Evolutionary conservation across 2,329 filamentous ascomycete species (phyloP), one percentile per base, ranked within the genome.

Genomic region (Diaporthe ilicicola): DNA sequence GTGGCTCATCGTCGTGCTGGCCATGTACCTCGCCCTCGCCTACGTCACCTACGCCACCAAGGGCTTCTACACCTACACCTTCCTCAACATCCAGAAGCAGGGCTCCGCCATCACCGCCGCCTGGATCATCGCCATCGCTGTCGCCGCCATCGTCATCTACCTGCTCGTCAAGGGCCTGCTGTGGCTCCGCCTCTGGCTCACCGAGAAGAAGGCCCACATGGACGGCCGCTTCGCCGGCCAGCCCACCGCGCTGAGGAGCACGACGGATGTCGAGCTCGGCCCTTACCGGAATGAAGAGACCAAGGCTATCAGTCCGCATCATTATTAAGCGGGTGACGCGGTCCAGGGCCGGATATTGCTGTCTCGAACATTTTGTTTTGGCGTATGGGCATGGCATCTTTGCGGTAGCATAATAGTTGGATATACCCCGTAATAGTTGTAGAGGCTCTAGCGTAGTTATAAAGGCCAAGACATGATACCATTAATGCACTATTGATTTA

Each of bases 61-160:
- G 79, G 88, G 88, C 3, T 93, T 92, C 78, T 97, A 95, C 79
- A 87, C 92, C 0, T 97, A 97, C 82, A 79, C 77, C 70, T 97
- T 97, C 81, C 87, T 97, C n/a, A 86, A 97, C 78, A 86, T 90
- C 1, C 69, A 62, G 19, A 77, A 79, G 22, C 80, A 87, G 62
- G 85, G 86, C 19, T 78, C 84, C 34, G 87, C 85, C 0, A 81
- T 84, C 8, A 89, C 94, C 4, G 88, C 89, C 1, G 92, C 83
- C 2, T 93, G 93, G 77, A 87, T 89, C 62, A 81, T 93, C 62
- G 87, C 87, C 9, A 89, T 92, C 59, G 81, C 87, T 3, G 83
- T 83, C 0, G 88, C 82, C 8, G 84, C 85, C 22, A 74, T 87
- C 44, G 74, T 90, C 27, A 79, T 90, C 46, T 92, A 90, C 75